Conservation (phyloP, 805 yeast species). For the Yamadazyma endophytica region DNA sequence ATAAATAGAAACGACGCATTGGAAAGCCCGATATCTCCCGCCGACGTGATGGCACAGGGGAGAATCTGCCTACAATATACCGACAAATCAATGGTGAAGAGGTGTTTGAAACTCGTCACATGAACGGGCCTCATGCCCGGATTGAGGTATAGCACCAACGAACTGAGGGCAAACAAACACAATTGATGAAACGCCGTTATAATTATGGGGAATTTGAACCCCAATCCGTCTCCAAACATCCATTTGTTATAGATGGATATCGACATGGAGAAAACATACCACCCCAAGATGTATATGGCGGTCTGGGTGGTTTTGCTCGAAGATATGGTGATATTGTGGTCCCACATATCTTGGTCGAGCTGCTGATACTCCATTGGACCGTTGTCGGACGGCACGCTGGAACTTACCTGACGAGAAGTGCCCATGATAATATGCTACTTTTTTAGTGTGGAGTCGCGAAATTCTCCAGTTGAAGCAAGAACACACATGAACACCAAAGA, state of each 20-base stretch:
- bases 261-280: constrained; percentile 69
- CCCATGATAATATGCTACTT: too few species aligned
- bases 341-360: too few species aligned
- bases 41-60: constrained; percentile 84
- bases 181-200: constrained; percentile 85
- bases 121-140: constrained; percentile 47
- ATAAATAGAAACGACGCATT: constrained; percentile 78
- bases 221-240: constrained; percentile 87
- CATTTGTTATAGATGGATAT: constrained; percentile 87
- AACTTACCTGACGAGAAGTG: too few species aligned
- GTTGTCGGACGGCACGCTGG: too few species aligned
- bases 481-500: constrained; percentile 12
- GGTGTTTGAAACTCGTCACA: constrained; percentile 12
- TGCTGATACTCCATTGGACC: too few species aligned
- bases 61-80: constrained; percentile 51
- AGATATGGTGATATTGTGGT: too few species aligned
- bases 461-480: neutral
- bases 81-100: constrained; percentile 17
- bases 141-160: constrained; percentile 36
- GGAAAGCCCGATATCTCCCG: constrained; percentile 92
- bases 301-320: constrained; percentile 15
- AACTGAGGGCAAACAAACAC: constrained; percentile 55
- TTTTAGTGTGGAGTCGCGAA: constrained; percentile 1
- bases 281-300: constrained; percentile 42
- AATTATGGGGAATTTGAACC: constrained; percentile 78